Base-by-base conservation (phyloP, 1,284 basidiomycete species). In the Apiotrichum siamense region DNA sequence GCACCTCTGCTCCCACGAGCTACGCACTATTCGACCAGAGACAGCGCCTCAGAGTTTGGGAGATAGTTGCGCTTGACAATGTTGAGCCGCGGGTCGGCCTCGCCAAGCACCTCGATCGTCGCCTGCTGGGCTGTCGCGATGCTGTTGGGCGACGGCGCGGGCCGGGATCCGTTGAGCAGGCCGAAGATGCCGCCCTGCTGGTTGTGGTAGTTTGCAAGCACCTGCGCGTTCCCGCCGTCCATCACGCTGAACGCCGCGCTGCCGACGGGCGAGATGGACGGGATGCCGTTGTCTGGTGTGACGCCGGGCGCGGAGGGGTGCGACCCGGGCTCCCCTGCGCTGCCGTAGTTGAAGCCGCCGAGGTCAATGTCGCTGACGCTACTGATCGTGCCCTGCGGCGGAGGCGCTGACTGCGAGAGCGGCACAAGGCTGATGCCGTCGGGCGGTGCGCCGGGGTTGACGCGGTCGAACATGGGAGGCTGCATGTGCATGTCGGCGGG, bases 11-110 rank as follows among this genome's bases (percentile, higher is more conserved):
- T 32, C 9, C 18, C 12, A 32, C 1, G 20, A 10, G 12, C 27
- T 25, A 60, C 67, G 60, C 39, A 72, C 70, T 63, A 68, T 18
- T 63, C 57, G 36, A 72, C 62, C 4, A 73, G 52, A 3, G 42
- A 35, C 13, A 58, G 47, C 1, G 69, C 69, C 29, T 68, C 61
- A 12, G 18, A 11, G 18, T 60, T 54, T 15, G 48, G 17, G 10
- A 73, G 48, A 13, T 70, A 32, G 3, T 58, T 57, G 36, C 63
- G 60, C 47, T 62, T 71, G 49, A 73, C 62, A 39, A 72, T 59
- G 54, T 69, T 64, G 15, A 55, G 48, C 23, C 71, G 53, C 4
- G 60, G 60, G 51, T 73, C 71, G 13, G 50, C 50, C 2, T 59
- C 54, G 3, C 71, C 71, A 7, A 71, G 53, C 18, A 38, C 31